Evolutionary conservation across 768 basidiomycete species (phyloP), one percentile per base, ranked within the genome.

Genomic region (Rhodocollybia butyracea): DNA sequence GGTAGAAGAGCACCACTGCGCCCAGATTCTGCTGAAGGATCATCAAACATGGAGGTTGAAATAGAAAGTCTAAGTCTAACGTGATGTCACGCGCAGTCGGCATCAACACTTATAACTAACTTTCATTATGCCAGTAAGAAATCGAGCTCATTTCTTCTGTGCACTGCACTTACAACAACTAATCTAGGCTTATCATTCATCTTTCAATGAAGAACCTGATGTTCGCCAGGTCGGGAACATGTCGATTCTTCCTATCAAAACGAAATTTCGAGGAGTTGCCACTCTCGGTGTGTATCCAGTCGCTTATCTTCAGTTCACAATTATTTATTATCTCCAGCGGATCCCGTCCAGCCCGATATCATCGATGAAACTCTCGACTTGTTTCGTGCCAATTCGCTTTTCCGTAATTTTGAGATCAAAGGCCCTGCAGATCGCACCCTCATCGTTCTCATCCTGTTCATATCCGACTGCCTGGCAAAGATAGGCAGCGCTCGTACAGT

Each of bases 391-490:
- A 99, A 99, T 74, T 97, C 95, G 34, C 88, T 99, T 58, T 99
- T 99, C 76, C 89, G 97, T 66, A 98, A 98, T 76, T 99, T 98
- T 64, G 97, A 99, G 78, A 98, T 99, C 83, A 96, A 98, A 70
- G 95, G 94, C 17, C 91, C 93, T 53, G 94, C 94, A 50, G 95
- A 97, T 78, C 87, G 95, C 56, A 86, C 93, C 38, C 82, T 99
- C 66, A 98, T 99, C 77, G 84, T 98, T 69, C 85, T 98, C 65
- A 97, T 98, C 70, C 88, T 99, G 68, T 99, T 89, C 75, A 85
- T 98, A 65, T 98, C 95, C 42, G 97, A 99, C 74, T 98, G 96
- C 70, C 85, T 99, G 48, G 83, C 91, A 26, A 95, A 93, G 74
- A 78, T 99, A 63, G 90, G 93, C 27, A 75, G 79, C 30, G 76